A percentile compares a stretch with the other conserved stretches of the same genome.
Conservation (phyloP, 768 basidiomycete genomes). For the Mycena leptocephala region DNA sequence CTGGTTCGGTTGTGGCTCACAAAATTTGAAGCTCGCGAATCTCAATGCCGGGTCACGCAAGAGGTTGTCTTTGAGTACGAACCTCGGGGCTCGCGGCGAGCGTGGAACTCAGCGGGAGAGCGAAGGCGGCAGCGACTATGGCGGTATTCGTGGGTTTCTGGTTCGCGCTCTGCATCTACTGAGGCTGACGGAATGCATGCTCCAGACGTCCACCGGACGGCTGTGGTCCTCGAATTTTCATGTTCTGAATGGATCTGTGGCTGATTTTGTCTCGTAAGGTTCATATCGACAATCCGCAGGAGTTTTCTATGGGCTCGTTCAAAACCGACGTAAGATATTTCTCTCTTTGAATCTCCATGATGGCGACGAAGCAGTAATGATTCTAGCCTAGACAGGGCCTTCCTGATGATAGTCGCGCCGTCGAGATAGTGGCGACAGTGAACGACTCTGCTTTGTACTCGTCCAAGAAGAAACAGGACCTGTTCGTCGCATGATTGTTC, state of each 20-base stretch:
- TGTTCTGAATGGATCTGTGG: too few relatives aligned
- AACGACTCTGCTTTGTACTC: background rate
- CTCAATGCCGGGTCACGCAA: background rate
- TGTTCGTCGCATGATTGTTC: background rate
- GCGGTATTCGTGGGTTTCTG: too few relatives aligned
- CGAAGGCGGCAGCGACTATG: too few relatives aligned
- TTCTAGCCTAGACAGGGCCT: background rate
- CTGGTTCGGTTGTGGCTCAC: too few relatives aligned
- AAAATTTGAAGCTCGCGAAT: conserved; percentile 16
- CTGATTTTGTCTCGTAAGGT: too few relatives aligned
- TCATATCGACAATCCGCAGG: too few relatives aligned
- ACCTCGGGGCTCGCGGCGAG: background rate
- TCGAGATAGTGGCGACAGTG: conserved; percentile 1
- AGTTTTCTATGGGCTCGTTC: too few relatives aligned
- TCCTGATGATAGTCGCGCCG: too few relatives aligned
- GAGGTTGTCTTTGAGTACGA: background rate
- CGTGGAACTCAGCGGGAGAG: too few relatives aligned
- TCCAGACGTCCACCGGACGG: background rate
- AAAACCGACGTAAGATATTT: background rate
- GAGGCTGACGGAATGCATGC: conserved; percentile 1
- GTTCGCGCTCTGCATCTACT: background rate
- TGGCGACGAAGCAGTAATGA: background rate
- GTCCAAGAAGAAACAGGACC: background rate
- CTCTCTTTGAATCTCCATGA: background rate
- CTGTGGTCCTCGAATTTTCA: too few relatives aligned